Percentiles rank a stretch among this genome's conserved stretches.
phyloP scores from a whole-genome alignment of 768 basidiomycete species.

The Mycena filopes region DNA sequence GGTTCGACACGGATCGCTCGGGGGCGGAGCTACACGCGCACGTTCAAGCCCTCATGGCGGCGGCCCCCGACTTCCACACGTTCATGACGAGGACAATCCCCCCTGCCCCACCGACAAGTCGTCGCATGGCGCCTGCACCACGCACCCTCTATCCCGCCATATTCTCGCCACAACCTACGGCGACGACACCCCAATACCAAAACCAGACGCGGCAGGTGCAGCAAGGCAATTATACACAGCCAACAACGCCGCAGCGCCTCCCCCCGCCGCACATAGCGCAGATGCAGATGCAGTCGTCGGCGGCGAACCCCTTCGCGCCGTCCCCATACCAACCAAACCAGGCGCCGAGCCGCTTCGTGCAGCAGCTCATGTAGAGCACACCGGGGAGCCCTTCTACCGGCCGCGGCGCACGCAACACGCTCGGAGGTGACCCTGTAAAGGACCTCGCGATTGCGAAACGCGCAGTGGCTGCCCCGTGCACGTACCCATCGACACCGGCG shows the following conservation, averaged over 20 bases:
- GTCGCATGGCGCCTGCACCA: not conserved
- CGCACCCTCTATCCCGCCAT: not conserved
- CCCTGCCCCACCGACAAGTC: not conserved
- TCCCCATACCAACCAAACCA: not conserved
- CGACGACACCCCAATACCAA: not conserved
- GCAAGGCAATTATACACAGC: not conserved
- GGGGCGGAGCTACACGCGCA: not conserved
- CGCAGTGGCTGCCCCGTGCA: not conserved
- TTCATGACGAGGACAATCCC: too few species aligned
- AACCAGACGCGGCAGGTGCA: not conserved
- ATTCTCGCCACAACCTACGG: too few species aligned
- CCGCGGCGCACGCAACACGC: not conserved
- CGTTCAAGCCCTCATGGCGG: not conserved
- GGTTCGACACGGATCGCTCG: not conserved
- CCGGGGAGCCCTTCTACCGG: not conserved
- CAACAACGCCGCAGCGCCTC: not conserved
- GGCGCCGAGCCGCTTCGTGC: not conserved
- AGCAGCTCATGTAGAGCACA: not conserved
- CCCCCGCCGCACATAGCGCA: not conserved
- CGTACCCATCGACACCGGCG: not conserved
- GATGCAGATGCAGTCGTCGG: not conserved
- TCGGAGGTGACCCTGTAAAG: conserved; percentile 1
- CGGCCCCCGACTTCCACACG: not conserved
- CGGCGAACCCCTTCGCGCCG: not conserved
- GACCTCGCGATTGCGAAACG: not conserved